Evolutionary conservation across 495 filamentous ascomycete genomes (phyloP), one percentile per base, ranked within the genome.

Genomic region (Cladorrhinum samala): DNA sequence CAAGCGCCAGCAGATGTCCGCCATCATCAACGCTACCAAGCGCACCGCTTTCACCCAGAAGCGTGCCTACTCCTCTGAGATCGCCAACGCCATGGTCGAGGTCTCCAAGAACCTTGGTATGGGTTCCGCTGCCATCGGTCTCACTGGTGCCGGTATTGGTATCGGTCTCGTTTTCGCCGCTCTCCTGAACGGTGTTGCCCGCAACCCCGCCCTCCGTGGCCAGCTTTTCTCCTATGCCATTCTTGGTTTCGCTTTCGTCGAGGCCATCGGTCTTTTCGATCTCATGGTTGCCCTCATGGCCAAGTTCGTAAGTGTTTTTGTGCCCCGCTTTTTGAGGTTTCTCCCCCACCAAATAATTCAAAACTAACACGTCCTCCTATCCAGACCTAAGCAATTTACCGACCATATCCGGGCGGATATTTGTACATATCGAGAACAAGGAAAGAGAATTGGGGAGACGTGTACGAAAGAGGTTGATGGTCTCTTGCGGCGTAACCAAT

Each of bases 191-290:
- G 82, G 80, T 71, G 86, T 89, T 62, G 87, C 88, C 75, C 87
- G 88, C 77, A 93, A 93, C 86, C 87, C 87, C 62, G 83, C 83
- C 63, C 84, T 93, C 79, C 84, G 87, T 75, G 87, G 86, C 66
- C 87, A 91, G 79, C 86, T 93, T 63, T 93, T 93, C 86, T 83
- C 85, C 57, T 91, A 93, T 77, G 88, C 88, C 80, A 90, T 93
- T 85, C 76, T 93, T 67, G 88, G 88, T 76, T 93, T 93, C 73
- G 88, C 88, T 65, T 93, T 93, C 83, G 88, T 89, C 70, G 88
- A 93, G 73, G 88, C 88, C 78, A 93, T 89, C 62, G 88, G 88
- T 82, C 83, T 93, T 66, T 91, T 92, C 86, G 86, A 88, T 69
- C 83, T 92, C 66, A 92, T 92, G 87, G 83, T 91, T 85, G 85